These are phyloP conservation scores for Acanthamoeba culbertsoni DNA, from an alignment of 208 protist genomes.

Conservation along the genomic window DNA sequence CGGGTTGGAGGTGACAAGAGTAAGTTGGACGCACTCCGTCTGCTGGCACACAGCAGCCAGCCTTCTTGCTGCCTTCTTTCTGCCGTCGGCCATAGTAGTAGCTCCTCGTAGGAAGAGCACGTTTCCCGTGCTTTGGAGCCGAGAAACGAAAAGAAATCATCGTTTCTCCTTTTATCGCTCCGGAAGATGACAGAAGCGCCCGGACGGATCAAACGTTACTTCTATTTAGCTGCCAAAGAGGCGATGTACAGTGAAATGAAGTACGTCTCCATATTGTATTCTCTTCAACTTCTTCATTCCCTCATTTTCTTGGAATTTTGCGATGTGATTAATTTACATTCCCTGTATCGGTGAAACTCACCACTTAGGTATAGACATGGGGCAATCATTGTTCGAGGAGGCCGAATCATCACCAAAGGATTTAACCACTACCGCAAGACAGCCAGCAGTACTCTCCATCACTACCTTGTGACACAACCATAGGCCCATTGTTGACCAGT, in stretches of 20 bases:
- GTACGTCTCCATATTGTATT: background rate
- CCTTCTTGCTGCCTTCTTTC: background rate
- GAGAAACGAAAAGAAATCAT: background rate
- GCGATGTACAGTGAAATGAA: background rate
- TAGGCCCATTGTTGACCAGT: background rate
- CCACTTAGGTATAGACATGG: conserved; percentile 44
- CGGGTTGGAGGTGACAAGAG: too few relatives aligned
- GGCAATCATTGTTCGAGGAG: conserved; percentile 2
- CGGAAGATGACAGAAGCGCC: background rate
- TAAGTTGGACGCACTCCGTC: background rate
- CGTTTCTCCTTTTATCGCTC: background rate
- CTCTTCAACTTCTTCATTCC: background rate
- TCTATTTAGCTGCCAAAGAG: conserved; percentile 12
- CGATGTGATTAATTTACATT: background rate
- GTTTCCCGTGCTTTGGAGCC: background rate
- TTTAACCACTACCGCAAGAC: conserved; percentile 36
- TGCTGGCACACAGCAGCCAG: background rate
- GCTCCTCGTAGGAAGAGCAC: too few relatives aligned
- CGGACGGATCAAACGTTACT: conserved; percentile 38
- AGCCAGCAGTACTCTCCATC: background rate
- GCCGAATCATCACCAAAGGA: conserved; percentile 37
- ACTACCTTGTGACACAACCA: background rate
- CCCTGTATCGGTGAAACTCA: too few relatives aligned
- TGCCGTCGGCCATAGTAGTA: background rate
- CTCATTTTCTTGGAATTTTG: background rate